Base-by-base conservation (phyloP, 306 rosid species). In the Sicyos edulis region DNA sequence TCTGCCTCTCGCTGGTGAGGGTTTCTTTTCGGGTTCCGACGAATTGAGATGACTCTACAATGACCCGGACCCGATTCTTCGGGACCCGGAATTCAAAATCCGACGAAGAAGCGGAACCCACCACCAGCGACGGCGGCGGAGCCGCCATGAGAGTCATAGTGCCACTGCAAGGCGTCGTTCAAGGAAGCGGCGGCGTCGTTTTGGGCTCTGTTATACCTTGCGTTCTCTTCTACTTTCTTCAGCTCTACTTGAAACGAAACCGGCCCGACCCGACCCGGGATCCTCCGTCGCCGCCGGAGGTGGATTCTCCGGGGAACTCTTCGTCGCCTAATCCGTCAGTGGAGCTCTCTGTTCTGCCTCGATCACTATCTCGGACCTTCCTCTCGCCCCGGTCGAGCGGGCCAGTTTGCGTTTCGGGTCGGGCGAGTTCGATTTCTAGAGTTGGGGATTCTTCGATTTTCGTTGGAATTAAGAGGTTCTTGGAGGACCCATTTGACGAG, bases 131-230 rank as follows among this genome's bases (percentile, higher is more conserved):
- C 47, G 70, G 79, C 17, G 80, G 78, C 62, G 78, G 86, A 42
- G 78, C 85, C 62, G 88, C 70, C 85, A 92, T 92, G 99, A 88
- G 95, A 87, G 84, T 93, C 47, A 87, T 93, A 24, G 99, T 93
- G 24, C 99, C 99, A 64, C 81, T 93, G 19, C 96, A 91, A 67
- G 96, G 92, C 24, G 87, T 93, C 11, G 99, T 88, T 12, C 97
- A 93, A 79, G 99, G 99, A 40, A 76, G 85, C 45, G 96, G 97
- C 3, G 99, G 98, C 12, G 87, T 93, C 34, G 83, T 93, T 16
- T 83, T 79, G 72, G 99, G 99, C 82, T 91, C 99, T 0, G 84
- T 88, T 26, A 88, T 93, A 57, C 99, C 99, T 10, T 93, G 99
- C 63, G 99, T 90, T 5, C 95, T 93, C 56, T 93, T 88, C 75